Conservation (phyloP, 139 green algal species). For the Bryopsis sp. region DNA sequence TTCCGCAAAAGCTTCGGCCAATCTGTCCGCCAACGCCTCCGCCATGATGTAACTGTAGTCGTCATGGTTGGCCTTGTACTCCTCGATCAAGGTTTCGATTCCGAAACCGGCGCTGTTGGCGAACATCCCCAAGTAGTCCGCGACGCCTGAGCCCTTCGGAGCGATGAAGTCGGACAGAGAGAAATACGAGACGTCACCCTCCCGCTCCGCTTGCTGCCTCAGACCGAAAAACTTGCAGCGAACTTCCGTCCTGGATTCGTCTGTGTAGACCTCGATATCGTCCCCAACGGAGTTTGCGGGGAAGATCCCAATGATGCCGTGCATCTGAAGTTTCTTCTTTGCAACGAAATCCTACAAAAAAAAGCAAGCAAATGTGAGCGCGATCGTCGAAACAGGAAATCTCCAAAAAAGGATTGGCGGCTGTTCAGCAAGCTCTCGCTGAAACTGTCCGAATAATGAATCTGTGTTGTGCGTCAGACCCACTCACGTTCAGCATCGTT, state of each 20-base stretch:
- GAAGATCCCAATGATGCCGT: constrained; percentile 84
- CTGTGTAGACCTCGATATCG: constrained; percentile 83
- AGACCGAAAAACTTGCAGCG: constrained; percentile 59
- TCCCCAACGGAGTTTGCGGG: constrained; percentile 86
- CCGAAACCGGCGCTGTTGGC: constrained; percentile 79
- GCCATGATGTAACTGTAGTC: constrained; percentile 98
- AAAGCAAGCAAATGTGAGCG: too few species aligned
- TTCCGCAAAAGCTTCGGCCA: constrained; percentile 96
- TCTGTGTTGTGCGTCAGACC: too few species aligned
- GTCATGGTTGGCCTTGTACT: constrained; percentile 61
- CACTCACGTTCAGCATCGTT: constrained; percentile 23
- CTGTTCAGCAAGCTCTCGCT: background rate
- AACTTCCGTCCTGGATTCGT: constrained; percentile 49
- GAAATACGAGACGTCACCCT: constrained; percentile 62
- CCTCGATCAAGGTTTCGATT: constrained; percentile 68
- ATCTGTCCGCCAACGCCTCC: constrained; percentile 90
- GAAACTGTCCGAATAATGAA: background rate
- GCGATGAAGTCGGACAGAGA: constrained; percentile 96
- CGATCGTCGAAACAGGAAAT: too few species aligned
- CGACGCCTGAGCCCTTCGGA: constrained; percentile 62
- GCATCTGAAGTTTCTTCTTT: constrained; percentile 71
- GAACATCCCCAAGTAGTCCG: constrained; percentile 96
- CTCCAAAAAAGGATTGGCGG: background rate
- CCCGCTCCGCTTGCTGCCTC: constrained; percentile 88
- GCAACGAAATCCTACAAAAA: constrained; percentile 82